Evolutionary conservation across 2,329 filamentous ascomycete species (phyloP).

Genomic region (Arthrinium phaeospermum): DNA sequence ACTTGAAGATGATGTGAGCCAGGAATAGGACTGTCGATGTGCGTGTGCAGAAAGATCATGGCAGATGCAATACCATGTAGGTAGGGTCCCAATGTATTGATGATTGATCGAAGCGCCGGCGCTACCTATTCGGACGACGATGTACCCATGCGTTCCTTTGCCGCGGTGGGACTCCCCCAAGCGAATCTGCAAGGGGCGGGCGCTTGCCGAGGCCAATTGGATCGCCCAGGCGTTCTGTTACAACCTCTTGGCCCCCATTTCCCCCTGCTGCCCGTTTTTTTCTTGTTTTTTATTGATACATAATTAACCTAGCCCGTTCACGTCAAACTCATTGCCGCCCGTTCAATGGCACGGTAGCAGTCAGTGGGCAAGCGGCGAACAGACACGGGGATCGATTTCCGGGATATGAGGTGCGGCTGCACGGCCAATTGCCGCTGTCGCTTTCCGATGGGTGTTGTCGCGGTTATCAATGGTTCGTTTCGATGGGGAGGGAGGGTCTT

Average conservation of each 20-base stretch:
- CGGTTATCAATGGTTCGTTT: constrained; percentile 5
- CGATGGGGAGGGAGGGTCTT: background rate
- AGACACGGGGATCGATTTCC: background rate
- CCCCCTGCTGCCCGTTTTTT: background rate
- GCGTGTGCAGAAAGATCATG: background rate
- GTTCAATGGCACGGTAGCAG: background rate
- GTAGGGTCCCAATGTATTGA: background rate
- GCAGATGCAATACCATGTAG: no score
- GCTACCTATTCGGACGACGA: background rate
- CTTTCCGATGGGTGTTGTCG: background rate
- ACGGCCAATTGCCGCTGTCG: constrained; percentile 18
- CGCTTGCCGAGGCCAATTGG: constrained; percentile 9
- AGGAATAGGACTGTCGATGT: background rate
- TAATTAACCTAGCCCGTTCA: background rate
- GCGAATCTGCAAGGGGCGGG: constrained; percentile 13
- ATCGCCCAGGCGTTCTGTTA: background rate
- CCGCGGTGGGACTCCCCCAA: background rate
- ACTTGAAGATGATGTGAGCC: background rate
- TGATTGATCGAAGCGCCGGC: background rate
- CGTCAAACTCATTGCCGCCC: background rate
- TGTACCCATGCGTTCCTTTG: background rate
- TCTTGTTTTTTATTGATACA: background rate
- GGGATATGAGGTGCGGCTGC: constrained; percentile 13
- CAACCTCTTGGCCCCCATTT: background rate
- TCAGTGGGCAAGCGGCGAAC: background rate